Evolutionary conservation across 1,284 basidiomycete species (phyloP).

Genomic region (Apiotrichum brassicae): DNA sequence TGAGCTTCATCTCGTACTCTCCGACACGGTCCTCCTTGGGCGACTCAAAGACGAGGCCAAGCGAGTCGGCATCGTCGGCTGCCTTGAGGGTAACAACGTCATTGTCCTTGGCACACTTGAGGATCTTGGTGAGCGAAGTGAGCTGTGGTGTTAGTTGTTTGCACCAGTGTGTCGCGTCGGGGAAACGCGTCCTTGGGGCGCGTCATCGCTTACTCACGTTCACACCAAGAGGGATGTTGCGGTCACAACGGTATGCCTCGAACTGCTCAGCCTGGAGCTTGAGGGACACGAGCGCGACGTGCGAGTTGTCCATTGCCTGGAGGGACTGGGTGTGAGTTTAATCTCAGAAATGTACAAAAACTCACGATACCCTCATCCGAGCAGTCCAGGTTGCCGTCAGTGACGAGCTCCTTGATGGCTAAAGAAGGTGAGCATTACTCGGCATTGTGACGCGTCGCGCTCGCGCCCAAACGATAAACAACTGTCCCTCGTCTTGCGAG

Average conservation of each 20-base stretch:
- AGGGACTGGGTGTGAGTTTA: slow-evolving; percentile 53
- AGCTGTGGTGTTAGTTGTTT: too few relatives aligned
- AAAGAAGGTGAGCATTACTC: slow-evolving; percentile 2
- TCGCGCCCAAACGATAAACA: neutral
- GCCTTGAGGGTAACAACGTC: slow-evolving; percentile 90
- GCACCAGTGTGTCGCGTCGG: too few relatives aligned
- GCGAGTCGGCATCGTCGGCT: slow-evolving; percentile 80
- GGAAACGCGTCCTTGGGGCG: neutral
- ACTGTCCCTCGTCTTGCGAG: neutral
- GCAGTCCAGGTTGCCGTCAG: slow-evolving; percentile 97
- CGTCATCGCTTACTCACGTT: slow-evolving; percentile 52
- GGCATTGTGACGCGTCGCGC: neutral
- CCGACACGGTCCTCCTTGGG: slow-evolving; percentile 88
- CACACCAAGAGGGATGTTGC: slow-evolving; percentile 88
- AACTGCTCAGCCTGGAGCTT: slow-evolving; percentile 70
- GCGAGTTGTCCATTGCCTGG: slow-evolving; percentile 99
- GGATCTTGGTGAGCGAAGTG: slow-evolving; percentile 83
- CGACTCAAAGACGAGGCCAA: slow-evolving; percentile 87
- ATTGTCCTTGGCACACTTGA: slow-evolving; percentile 96
- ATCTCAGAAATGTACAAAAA: too few relatives aligned
- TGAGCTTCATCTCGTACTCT: slow-evolving; percentile 98
- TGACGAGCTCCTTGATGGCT: slow-evolving; percentile 97
- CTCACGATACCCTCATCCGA: slow-evolving; percentile 88
- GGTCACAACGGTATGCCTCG: slow-evolving; percentile 87
- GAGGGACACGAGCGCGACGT: slow-evolving; percentile 80